Percentiles rank a stretch among this genome's conserved stretches.
phyloP scores from a whole-genome alignment of 2,329 filamentous ascomycete species.

The Monascus ruber region DNA sequence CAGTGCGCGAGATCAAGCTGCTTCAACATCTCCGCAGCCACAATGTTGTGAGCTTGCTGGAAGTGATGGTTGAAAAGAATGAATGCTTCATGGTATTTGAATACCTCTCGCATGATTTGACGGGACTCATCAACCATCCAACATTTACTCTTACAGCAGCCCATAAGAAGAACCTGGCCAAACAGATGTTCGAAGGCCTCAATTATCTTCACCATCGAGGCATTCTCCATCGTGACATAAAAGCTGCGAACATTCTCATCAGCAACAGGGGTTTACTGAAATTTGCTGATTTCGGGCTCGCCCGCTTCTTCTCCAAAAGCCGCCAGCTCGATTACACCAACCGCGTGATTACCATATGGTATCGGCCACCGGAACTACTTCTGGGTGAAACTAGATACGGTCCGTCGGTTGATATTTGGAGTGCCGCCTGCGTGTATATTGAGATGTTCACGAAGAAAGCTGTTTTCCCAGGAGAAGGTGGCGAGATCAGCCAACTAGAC shows the following conservation, averaged over 20 bases:
- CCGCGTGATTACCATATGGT: conserved; percentile 98
- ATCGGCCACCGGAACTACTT: conserved; percentile 79
- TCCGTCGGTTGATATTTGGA: conserved; percentile 89
- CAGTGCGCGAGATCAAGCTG: conserved; percentile 90
- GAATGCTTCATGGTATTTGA: conserved; percentile 99
- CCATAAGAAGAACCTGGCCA: conserved; percentile 87
- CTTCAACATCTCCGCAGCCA: conserved; percentile 83
- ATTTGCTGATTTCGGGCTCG: conserved; percentile 89
- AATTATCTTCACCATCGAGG: conserved; percentile 87
- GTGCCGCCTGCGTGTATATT: conserved; percentile 88
- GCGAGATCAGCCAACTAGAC: conserved; percentile 90
- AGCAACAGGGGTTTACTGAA: conserved; percentile 83
- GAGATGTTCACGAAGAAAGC: conserved; percentile 92
- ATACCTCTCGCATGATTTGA: conserved; percentile 91
- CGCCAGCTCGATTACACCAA: conserved; percentile 94
- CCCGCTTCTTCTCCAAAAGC: conserved; percentile 89
- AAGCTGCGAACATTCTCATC: conserved; percentile 93
- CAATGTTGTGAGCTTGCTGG: conserved; percentile 78
- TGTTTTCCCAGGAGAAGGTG: conserved; percentile 89
- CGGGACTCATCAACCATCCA: conserved; percentile 87
- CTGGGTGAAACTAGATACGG: conserved; percentile 85
- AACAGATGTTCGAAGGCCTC: conserved; percentile 84
- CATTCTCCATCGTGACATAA: conserved; percentile 96
- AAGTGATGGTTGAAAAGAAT: conserved; percentile 98
- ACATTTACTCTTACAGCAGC: conserved; percentile 72